phyloP scores from a whole-genome alignment of 371 early-diverging fungal species.

The Amoeboaphelidium occidentale region DNA sequence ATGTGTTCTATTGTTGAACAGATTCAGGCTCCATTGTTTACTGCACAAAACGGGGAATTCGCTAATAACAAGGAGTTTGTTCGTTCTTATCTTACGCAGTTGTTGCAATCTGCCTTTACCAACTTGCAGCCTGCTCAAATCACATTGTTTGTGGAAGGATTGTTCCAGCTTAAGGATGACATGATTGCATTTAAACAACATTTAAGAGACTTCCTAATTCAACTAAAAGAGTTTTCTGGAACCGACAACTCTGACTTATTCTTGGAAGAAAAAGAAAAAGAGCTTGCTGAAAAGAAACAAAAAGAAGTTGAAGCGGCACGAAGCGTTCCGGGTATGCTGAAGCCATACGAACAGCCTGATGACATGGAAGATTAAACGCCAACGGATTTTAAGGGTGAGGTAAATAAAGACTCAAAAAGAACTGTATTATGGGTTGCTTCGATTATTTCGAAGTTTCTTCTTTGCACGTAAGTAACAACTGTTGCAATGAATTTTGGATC shows the following conservation, averaged over 20 bases:
- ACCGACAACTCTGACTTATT: conserved; percentile 54
- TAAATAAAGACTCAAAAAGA: too few species aligned
- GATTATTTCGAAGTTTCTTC: too few species aligned
- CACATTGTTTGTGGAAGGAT: conserved; percentile 54
- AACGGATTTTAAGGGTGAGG: too few species aligned
- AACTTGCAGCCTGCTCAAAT: conserved; percentile 65
- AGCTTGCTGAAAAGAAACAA: conserved; percentile 46
- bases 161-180: conserved; percentile 55
- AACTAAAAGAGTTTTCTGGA: conserved; percentile 79
- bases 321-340: conserved; percentile 83
- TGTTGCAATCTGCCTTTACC: conserved; percentile 70
- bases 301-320: conserved; percentile 56
- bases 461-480: too few species aligned
- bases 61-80: conserved; percentile 52
- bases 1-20: conserved; percentile 64
- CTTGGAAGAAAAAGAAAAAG: conserved; percentile 78
- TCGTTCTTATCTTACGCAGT: conserved; percentile 44
- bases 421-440: too few species aligned
- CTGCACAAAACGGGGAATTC: conserved; percentile 39
- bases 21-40: conserved; percentile 46
- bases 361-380: neutral
- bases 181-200: conserved; percentile 58
- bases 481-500: too few species aligned
- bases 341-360: conserved; percentile 57
- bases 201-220: conserved; percentile 88